phyloP scores from a whole-genome alignment of 192 early-diverging fungal species.

The Geranomyces variabilis region DNA sequence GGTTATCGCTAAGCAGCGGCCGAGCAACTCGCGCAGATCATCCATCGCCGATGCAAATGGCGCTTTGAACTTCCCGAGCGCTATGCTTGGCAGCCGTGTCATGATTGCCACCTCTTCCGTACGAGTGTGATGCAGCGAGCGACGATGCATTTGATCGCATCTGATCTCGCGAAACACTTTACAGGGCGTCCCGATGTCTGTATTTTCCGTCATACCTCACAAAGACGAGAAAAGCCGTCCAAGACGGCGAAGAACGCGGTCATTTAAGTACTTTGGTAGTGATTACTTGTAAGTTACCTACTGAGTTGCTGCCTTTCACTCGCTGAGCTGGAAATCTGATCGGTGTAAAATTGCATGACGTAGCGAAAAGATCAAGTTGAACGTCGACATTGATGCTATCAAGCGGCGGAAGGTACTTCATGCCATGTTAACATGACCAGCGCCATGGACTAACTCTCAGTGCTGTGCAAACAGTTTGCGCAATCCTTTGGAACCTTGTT shows the following conservation, averaged over 20 bases:
- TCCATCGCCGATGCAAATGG: not conserved
- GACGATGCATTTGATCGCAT: not conserved
- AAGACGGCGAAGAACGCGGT: constrained; percentile 29
- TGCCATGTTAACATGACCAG: not conserved
- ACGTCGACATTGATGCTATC: constrained; percentile 28
- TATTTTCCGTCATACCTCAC: constrained; percentile 44
- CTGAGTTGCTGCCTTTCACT: not conserved
- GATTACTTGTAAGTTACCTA: constrained; percentile 32
- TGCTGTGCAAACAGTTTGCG: constrained; percentile 13
- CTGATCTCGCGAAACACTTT: not conserved
- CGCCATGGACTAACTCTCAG: not conserved
- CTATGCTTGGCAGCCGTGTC: constrained; percentile 18
- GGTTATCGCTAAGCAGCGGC: constrained; percentile 16
- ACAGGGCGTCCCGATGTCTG: constrained; percentile 37
- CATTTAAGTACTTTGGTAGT: constrained; percentile 35
- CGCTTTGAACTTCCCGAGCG: not conserved
- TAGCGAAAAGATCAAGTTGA: constrained; percentile 35
- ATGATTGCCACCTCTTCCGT: constrained; percentile 26
- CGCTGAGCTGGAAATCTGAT: too few species aligned
- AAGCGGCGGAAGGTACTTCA: constrained; percentile 41
- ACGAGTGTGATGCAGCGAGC: not conserved
- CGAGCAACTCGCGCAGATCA: not conserved
- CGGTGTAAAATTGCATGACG: not conserved
- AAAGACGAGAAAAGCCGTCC: constrained; percentile 32
- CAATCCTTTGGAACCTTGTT: constrained; percentile 29